Evolutionary conservation across 495 filamentous ascomycete species (phyloP).

Genomic region (Neurospora sp.): DNA sequence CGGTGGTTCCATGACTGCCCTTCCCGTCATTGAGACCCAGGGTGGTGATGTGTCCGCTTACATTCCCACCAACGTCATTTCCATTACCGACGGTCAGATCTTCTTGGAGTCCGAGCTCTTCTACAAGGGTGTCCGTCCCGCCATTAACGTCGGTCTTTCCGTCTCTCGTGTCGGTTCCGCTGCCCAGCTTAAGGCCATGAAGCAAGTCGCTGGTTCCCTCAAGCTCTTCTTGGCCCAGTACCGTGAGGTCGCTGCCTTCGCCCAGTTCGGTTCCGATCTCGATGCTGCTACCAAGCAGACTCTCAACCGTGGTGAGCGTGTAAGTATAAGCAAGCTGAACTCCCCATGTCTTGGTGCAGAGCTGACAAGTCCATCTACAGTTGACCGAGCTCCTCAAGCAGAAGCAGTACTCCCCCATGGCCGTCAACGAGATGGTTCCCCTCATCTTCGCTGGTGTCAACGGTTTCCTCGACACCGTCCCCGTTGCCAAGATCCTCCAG

Average conservation of each 20-base stretch:
- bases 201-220: conserved; percentile 98
- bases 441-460: conserved; percentile 99
- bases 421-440: conserved; percentile 98
- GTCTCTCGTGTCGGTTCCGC: conserved; percentile 99
- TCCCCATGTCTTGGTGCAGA: neutral
- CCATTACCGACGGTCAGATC: conserved; percentile 98
- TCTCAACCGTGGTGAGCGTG: conserved; percentile 94
- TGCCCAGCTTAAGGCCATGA: conserved; percentile 99
- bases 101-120: conserved; percentile 99
- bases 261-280: conserved; percentile 99
- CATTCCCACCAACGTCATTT: conserved; percentile 99
- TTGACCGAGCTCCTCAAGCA: conserved; percentile 97
- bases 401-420: conserved; percentile 99
- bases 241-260: conserved; percentile 99
- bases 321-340: conserved; percentile 35
- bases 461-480: conserved; percentile 79
- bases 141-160: conserved; percentile 99
- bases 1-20: conserved; percentile 91
- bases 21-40: conserved; percentile 98
- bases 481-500: conserved; percentile 73
- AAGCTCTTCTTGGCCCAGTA: conserved; percentile 99
- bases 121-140: conserved; percentile 99
- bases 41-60: conserved; percentile 99
- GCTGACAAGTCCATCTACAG: conserved; percentile 32
- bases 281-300: conserved; percentile 99